Conservation (phyloP, 1,284 basidiomycete species). For the Sporisorium exsertum region DNA sequence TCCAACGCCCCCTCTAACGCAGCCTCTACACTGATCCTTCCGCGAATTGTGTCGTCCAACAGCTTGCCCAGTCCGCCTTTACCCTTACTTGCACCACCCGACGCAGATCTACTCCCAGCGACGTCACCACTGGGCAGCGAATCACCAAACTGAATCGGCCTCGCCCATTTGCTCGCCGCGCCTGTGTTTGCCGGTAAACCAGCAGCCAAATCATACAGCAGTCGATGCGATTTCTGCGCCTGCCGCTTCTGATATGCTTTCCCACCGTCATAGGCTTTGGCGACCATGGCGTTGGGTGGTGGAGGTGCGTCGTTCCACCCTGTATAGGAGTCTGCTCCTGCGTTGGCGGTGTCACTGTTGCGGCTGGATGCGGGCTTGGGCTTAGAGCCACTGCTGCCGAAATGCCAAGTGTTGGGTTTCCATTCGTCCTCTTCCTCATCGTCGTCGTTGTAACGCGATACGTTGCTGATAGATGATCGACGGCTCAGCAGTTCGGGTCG, state of each 20-base stretch:
- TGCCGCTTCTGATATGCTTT: slow-evolving; percentile 31
- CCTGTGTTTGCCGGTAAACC: slow-evolving; percentile 62
- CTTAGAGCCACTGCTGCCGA: slow-evolving; percentile 27
- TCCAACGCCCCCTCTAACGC: slow-evolving; percentile 42
- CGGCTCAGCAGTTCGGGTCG: slow-evolving; percentile 24
- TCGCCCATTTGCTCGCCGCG: slow-evolving; percentile 64
- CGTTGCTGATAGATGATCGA: slow-evolving; percentile 14
- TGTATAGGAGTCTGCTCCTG: slow-evolving; percentile 14
- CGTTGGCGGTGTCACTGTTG: background rate
- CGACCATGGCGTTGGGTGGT: slow-evolving; percentile 42
- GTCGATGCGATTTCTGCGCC: slow-evolving; percentile 42
- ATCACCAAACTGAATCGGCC: slow-evolving; percentile 63
- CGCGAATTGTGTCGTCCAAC: slow-evolving; percentile 51
- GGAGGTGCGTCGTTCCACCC: slow-evolving; percentile 63
- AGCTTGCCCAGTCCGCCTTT: slow-evolving; percentile 42
- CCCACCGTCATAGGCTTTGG: slow-evolving; percentile 55
- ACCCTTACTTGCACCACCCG: background rate
- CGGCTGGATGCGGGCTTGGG: background rate
- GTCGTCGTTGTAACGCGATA: slow-evolving; percentile 19
- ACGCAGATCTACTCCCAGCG: background rate
- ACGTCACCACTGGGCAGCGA: slow-evolving; percentile 40
- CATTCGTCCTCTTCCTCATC: slow-evolving; percentile 50
- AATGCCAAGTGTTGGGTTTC: slow-evolving; percentile 61
- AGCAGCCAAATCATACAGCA: slow-evolving; percentile 61
- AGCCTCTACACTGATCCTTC: slow-evolving; percentile 54